phyloP scores from a whole-genome alignment of 176 grass and related monocot genomes.

The Pontederia paniculata region DNA sequence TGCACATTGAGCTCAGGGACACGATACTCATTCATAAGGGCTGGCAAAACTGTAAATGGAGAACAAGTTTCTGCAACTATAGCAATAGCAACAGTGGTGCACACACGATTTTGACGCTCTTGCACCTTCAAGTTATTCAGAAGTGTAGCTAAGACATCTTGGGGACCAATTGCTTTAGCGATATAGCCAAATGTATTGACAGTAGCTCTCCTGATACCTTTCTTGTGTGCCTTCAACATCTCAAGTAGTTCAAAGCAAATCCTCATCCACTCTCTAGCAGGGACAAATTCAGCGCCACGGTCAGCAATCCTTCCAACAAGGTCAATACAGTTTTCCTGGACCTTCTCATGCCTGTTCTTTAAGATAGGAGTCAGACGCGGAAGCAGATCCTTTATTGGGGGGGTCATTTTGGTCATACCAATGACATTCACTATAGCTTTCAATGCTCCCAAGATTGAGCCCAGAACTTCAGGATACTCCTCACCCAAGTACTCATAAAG shows the following conservation, averaged over 20 bases:
- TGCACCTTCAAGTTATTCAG: slow-evolving; percentile 94
- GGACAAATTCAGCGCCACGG: slow-evolving; percentile 93
- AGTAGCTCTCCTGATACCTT: slow-evolving; percentile 89
- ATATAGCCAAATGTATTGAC: slow-evolving; percentile 99
- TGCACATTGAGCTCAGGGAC: slow-evolving; percentile 96
- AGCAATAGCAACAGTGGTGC: slow-evolving; percentile 88
- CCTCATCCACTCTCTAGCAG: slow-evolving; percentile 98
- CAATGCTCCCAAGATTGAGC: slow-evolving; percentile 86
- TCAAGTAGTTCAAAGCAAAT: slow-evolving; percentile 96
- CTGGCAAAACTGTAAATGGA: slow-evolving; percentile 87
- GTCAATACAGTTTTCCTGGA: slow-evolving; percentile 98
- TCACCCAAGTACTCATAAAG: slow-evolving; percentile 93
- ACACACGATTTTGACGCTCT: slow-evolving; percentile 93
- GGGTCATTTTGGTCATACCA: slow-evolving; percentile 99
- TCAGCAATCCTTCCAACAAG: slow-evolving; percentile 96
- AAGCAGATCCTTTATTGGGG: slow-evolving; percentile 94
- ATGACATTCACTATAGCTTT: slow-evolving; percentile 98
- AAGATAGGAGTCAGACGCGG: slow-evolving; percentile 89
- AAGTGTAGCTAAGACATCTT: slow-evolving; percentile 84
- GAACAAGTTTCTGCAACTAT: slow-evolving; percentile 98
- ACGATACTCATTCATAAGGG: slow-evolving; percentile 92
- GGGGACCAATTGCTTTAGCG: slow-evolving; percentile 91
- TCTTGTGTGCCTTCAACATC: slow-evolving; percentile 99
- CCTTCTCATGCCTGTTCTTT: slow-evolving; percentile 97
- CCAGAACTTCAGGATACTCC: slow-evolving; percentile 95